Base-by-base conservation (phyloP, 2,329 filamentous ascomycete genomes). In the Fulvia fulva region DNA sequence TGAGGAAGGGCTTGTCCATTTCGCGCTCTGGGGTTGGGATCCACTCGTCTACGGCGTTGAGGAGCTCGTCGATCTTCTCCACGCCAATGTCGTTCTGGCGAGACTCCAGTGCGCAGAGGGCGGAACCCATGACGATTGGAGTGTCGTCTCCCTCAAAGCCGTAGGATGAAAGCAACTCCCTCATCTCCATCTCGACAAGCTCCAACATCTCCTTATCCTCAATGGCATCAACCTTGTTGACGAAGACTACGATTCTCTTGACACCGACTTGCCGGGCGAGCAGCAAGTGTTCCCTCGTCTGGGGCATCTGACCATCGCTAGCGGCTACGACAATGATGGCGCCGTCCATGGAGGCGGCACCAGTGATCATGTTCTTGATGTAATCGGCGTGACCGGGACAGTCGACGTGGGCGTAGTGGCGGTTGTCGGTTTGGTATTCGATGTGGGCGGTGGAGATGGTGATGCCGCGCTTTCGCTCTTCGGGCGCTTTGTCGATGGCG, bases 281-380 rank as follows among this genome's bases (percentile, higher is more conserved):
- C 69, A 99, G 86, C 79, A 99, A 83, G 82, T 99, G 94, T 82
- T 99, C 94, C 79, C 94, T 86, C 67, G 94, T 99, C 85, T 99
- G 95, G 72, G 94, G 94, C 94, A 99, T 99, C 82, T 99, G 95
- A 75, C 94, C 94, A 75, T 99, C 94, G 37, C 91, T 96, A 68
- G 94, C 94, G 69, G 95, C 95, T 70, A 99, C 95, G 67, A 99
- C 94, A 72, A 99, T 97, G 75, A 99, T 93, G 72, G 94, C 93
- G 72, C 94, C 94, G 72, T 99, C 94, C 94, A 99, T 99, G 83
- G 91, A 96, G 72, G 95, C 93, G 64, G 94, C 92, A 87, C 94
- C 94, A 68, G 94, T 99, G 78, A 99, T 99, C 94, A 99, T 99
- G 88, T 99, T 99, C 87, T 99, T 99, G 83, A 99, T 97, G 84